Percentiles rank a stretch among this genome's conserved stretches.
Evolutionary conservation across 495 filamentous ascomycete genomes (phyloP).

Genomic region (Hyaloscypha hepaticicola): DNA sequence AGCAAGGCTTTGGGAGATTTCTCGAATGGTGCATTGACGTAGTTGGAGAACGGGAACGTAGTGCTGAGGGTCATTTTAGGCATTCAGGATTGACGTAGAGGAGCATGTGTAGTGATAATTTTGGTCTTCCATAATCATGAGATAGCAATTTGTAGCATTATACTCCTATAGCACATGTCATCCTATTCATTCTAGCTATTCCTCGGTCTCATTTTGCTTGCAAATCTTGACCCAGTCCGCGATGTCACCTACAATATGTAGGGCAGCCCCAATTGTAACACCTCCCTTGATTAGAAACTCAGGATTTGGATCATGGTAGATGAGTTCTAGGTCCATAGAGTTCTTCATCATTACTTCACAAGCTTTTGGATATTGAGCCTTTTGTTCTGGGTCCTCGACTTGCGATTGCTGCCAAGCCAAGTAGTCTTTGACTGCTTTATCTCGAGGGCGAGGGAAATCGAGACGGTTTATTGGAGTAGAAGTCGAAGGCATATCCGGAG

Average conservation of each 20-base stretch:
- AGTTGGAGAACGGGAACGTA: constrained; percentile 18
- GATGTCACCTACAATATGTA: constrained; percentile 36
- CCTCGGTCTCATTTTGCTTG: constrained; percentile 10
- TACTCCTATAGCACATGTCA: neutral
- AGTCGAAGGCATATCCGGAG: too few relatives aligned
- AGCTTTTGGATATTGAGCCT: constrained; percentile 32
- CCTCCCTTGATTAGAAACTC: constrained; percentile 33
- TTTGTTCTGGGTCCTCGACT: constrained; percentile 22
- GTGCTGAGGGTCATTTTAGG: constrained; percentile 27
- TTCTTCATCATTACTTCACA: constrained; percentile 9
- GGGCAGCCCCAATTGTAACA: constrained; percentile 33
- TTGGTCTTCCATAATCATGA: neutral
- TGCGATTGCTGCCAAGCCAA: constrained; percentile 30
- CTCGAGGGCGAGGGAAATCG: constrained; percentile 17
- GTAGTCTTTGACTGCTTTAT: constrained; percentile 17
- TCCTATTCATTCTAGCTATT: constrained; percentile 10
- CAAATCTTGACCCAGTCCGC: constrained; percentile 26
- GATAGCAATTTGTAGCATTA: neutral
- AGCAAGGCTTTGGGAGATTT: constrained; percentile 25
- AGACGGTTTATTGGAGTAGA: constrained; percentile 12
- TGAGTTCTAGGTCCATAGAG: constrained; percentile 33
- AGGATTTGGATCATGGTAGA: constrained; percentile 33
- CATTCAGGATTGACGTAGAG: constrained; percentile 22
- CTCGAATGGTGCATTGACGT: constrained; percentile 32
- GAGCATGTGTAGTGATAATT: neutral